A percentile compares a stretch with the other conserved stretches of the same genome.
Evolutionary conservation across 805 yeast genomes (phyloP).

Genomic region (Candida maltosa): DNA sequence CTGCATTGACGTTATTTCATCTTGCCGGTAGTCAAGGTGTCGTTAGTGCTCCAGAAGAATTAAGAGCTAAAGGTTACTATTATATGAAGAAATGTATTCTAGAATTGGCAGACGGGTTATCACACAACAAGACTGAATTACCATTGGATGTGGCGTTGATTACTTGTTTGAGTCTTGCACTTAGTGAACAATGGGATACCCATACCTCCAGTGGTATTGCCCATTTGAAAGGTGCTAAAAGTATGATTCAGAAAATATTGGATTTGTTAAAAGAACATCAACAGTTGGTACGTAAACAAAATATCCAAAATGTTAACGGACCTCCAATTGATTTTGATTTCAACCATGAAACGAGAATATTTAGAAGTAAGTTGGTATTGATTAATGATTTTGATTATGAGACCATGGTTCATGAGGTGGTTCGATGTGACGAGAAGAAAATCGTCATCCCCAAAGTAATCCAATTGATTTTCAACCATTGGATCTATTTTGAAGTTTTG

Average conservation of each 20-base stretch:
- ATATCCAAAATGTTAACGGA: conserved; percentile 7
- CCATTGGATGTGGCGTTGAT: conserved; percentile 68
- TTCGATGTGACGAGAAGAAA: conserved; percentile 3
- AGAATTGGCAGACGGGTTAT: conserved; percentile 56
- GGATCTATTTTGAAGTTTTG: conserved; percentile 66
- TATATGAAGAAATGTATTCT: conserved; percentile 61
- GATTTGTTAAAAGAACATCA: conserved; percentile 24
- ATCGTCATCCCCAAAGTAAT: conserved; percentile 38
- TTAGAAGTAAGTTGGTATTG: conserved; percentile 25
- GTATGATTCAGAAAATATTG: conserved; percentile 51
- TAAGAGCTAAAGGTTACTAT: conserved; percentile 48
- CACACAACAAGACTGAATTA: conserved; percentile 25
- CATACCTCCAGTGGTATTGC: conserved; percentile 67
- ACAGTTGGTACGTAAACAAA: conserved; percentile 11
- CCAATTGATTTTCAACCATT: conserved; percentile 57
- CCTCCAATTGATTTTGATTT: conserved; percentile 8
- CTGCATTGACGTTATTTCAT: conserved; percentile 67
- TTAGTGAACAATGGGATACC: conserved; percentile 68
- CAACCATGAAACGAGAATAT: conserved; percentile 1
- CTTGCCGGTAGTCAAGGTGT: conserved; percentile 28
- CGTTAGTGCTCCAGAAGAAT: conserved; percentile 37
- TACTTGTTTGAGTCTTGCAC: conserved; percentile 60
- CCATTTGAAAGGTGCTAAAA: conserved; percentile 64
- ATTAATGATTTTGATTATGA: conserved; percentile 33
- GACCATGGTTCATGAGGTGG: conserved; percentile 16